phyloP scores from a whole-genome alignment of 140 eudicot genomes.

The Flaveria floridana region DNA sequence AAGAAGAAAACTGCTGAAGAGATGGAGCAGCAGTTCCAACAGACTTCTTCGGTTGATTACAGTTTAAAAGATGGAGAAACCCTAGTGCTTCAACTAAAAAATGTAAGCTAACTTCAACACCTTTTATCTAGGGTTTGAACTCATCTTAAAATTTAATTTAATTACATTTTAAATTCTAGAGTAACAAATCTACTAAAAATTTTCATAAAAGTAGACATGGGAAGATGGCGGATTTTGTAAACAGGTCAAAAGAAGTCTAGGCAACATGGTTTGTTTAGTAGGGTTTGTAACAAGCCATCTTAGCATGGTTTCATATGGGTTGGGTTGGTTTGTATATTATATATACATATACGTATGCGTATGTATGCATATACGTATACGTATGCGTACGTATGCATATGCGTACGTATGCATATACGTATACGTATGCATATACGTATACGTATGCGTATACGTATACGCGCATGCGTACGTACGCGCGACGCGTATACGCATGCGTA shows the following conservation, averaged over 20 bases:
- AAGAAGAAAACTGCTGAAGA: slow-evolving; percentile 98
- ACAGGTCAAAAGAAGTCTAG: background rate
- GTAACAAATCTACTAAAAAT: background rate
- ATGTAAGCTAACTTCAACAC: slow-evolving; percentile 40
- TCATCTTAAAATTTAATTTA: background rate
- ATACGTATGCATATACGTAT: too few species aligned
- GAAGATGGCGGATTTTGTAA: background rate
- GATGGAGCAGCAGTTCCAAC: slow-evolving; percentile 92
- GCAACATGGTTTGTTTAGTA: background rate
- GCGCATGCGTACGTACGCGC: too few species aligned
- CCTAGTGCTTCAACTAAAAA: slow-evolving; percentile 76
- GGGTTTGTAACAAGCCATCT: background rate
- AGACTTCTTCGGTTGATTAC: slow-evolving; percentile 81
- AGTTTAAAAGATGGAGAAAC: slow-evolving; percentile 97
- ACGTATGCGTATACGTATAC: too few species aligned
- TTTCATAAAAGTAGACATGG: background rate
- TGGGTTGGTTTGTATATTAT: background rate
- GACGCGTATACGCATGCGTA: too few species aligned
- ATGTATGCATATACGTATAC: too few species aligned
- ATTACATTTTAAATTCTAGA: background rate
- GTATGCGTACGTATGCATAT: too few species aligned
- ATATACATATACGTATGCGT: too few species aligned
- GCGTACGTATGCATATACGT: too few species aligned
- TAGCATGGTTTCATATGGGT: too few species aligned
- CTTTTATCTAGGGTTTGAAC: background rate